Conservation (phyloP, 345 rosid species). For the Lenwebbia sp. region DNA sequence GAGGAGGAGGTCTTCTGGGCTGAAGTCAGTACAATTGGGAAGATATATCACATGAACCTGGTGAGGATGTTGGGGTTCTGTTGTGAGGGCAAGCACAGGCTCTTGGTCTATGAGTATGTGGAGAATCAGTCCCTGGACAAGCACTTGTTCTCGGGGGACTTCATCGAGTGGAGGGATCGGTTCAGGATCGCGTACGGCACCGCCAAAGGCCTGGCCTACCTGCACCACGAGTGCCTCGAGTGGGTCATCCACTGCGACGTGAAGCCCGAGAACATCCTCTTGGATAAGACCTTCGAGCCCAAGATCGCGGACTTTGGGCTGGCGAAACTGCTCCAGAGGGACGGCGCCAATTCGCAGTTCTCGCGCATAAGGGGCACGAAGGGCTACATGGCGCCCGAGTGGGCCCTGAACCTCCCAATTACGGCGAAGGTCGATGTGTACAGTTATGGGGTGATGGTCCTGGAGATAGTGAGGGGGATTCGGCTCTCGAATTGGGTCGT, state of each 20-base stretch:
- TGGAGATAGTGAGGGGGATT: constrained; percentile 23
- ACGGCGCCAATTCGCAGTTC: neutral
- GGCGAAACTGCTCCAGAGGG: constrained; percentile 28
- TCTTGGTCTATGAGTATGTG: constrained; percentile 41
- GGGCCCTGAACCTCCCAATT: constrained; percentile 19
- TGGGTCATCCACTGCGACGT: constrained; percentile 54
- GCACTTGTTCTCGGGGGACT: no score
- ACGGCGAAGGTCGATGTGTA: constrained; percentile 32
- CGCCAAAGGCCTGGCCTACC: no score
- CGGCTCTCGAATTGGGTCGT: constrained; percentile 14
- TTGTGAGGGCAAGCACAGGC: constrained; percentile 24
- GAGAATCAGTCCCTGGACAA: constrained; percentile 25
- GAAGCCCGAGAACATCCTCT: constrained; percentile 48
- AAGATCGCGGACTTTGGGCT: constrained; percentile 48
- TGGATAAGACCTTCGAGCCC: constrained; percentile 32
- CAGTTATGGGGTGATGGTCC: constrained; percentile 28
- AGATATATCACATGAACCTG: constrained; percentile 44
- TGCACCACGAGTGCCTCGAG: constrained; percentile 43
- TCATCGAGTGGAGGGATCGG: no score
- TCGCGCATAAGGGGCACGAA: constrained; percentile 21
- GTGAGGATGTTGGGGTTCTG: constrained; percentile 49
- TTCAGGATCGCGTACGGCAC: no score
- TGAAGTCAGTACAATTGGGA: constrained; percentile 39
- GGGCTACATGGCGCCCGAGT: no score
- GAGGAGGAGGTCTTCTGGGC: constrained; percentile 43